These are phyloP conservation scores for Byssothecium circinans DNA, from an alignment of 2,329 filamentous ascomycete species.

Conservation along the genomic window DNA sequence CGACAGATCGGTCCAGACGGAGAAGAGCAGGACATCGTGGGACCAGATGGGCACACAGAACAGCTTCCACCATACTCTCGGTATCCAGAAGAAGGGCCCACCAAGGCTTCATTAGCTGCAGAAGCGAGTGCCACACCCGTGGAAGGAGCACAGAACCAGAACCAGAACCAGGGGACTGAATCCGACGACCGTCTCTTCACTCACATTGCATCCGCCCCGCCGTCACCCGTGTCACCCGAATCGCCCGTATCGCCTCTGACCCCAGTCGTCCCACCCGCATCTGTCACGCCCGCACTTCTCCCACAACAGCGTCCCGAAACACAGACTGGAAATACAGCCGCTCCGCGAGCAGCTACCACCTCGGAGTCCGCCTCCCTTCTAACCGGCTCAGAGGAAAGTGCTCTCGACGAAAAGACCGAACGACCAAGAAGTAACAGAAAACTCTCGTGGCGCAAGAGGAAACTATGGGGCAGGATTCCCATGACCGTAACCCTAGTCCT, in stretches of 20 bases:
- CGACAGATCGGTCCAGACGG: constrained; percentile 75
- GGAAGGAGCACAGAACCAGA: constrained; percentile 9
- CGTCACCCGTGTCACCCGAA: constrained; percentile 25
- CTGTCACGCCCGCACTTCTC: constrained; percentile 30
- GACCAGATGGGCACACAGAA: constrained; percentile 85
- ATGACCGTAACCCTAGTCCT: constrained; percentile 54
- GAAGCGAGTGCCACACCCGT: constrained; percentile 38
- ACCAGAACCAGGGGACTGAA: constrained; percentile 12
- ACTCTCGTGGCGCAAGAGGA: constrained; percentile 46
- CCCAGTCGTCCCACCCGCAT: constrained; percentile 10
- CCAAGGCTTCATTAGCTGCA: constrained; percentile 55
- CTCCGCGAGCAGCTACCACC: constrained; percentile 26
- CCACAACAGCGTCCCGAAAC: constrained; percentile 37
- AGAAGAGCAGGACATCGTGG: constrained; percentile 86
- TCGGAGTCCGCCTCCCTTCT: constrained; percentile 33
- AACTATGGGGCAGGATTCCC: constrained; percentile 53
- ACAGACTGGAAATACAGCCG: constrained; percentile 29
- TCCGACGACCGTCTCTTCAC: constrained; percentile 27
- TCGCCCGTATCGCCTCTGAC: constrained; percentile 25
- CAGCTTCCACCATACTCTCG: constrained; percentile 89
- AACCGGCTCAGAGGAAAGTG: constrained; percentile 14
- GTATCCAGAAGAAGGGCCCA: constrained; percentile 75
- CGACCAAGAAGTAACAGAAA: constrained; percentile 23
- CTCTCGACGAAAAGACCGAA: constrained; percentile 34
- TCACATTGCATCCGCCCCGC: constrained; percentile 9